Base-by-base conservation (phyloP, 1,139 yeast species). In the Barnettozyma hawaiiensis region DNA sequence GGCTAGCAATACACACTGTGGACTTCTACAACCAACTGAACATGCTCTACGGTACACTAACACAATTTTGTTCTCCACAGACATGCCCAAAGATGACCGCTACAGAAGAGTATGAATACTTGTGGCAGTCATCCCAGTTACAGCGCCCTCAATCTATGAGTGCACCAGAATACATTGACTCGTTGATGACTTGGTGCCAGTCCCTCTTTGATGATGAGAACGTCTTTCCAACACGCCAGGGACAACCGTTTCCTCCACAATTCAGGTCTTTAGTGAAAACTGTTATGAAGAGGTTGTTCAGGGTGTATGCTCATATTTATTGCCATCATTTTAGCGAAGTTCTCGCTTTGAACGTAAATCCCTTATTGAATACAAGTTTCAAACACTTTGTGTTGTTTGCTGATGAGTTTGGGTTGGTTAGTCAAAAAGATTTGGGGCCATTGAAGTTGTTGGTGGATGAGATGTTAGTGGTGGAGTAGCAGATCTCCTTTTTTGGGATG, bases 1-100 rank as follows among this genome's bases (percentile, higher is more conserved):
- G 99, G 99, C 67, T 92, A 42, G 98, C 98, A 0, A 95, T 90
- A 15, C 96, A 92, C 60, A 84, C 82, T 29, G 92, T 82, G 15
- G 90, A 84, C 61, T 92, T 92, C 60, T 92, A 85, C 66, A 90
- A 90, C 61, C 99, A 92, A 63, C 83, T 90, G 57, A 92, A 92
- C 64, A 92, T 92, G 98, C 70, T 92, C 7, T 92, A 92, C 58
- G 97, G 97, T 11, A 82, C 97, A 6, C 85, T 94, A 48, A 90
- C 98, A 2, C 96, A 89, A 65, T 90, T 92, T 58, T 92, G 99
- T 62, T 86, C 97, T 0, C 97, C 97, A 1, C 64, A 69, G 16
- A 76, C 95, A 2, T 92, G 98, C 62, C 97, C 98, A 4, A 69
- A 94, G 47, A 92, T 92, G 99, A 87, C 85, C 44, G 98, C 98